phyloP scores from a whole-genome alignment of 306 rosid species.

The Ormosia semicastrata region DNA sequence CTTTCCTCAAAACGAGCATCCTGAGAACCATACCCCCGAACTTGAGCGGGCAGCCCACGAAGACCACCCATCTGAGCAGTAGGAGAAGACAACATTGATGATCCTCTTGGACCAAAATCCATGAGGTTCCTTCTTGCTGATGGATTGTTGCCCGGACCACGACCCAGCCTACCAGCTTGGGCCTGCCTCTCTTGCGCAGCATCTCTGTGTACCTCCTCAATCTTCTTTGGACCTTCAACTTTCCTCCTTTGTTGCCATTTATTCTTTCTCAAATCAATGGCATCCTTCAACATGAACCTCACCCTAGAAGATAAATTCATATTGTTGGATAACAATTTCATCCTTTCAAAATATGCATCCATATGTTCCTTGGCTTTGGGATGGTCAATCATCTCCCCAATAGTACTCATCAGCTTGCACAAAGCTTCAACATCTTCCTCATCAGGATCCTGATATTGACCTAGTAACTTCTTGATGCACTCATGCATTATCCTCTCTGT shows the following conservation, averaged over 20 bases:
- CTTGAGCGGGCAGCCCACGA: slow-evolving; percentile 62
- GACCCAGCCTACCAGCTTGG: slow-evolving; percentile 73
- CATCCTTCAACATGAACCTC: slow-evolving; percentile 93
- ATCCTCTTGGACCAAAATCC: slow-evolving; percentile 76
- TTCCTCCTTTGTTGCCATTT: slow-evolving; percentile 95
- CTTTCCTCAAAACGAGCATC: slow-evolving; percentile 78
- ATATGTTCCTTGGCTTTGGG: slow-evolving; percentile 79
- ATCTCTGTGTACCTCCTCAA: slow-evolving; percentile 97
- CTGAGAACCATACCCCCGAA: slow-evolving; percentile 68
- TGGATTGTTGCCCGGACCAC: slow-evolving; percentile 62
- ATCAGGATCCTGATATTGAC: slow-evolving; percentile 80
- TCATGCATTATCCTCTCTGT: slow-evolving; percentile 96
- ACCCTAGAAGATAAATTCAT: slow-evolving; percentile 88
- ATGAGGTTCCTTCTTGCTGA: slow-evolving; percentile 67
- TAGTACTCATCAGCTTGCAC: slow-evolving; percentile 97
- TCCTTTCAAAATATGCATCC: slow-evolving; percentile 81
- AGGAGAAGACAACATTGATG: slow-evolving; percentile 58
- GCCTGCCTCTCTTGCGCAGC: slow-evolving; percentile 95
- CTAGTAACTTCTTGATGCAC: slow-evolving; percentile 79
- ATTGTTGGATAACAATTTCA: slow-evolving; percentile 67
- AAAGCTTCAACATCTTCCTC: slow-evolving; percentile 94
- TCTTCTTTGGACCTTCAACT: slow-evolving; percentile 97
- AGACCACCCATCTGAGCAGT: slow-evolving; percentile 58
- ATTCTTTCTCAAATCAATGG: slow-evolving; percentile 84
- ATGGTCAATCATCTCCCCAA: slow-evolving; percentile 97